A percentile compares a stretch with the other conserved stretches of the same genome.
Conservation (phyloP, 2,329 filamentous ascomycete species). For the Fusarium citri region DNA sequence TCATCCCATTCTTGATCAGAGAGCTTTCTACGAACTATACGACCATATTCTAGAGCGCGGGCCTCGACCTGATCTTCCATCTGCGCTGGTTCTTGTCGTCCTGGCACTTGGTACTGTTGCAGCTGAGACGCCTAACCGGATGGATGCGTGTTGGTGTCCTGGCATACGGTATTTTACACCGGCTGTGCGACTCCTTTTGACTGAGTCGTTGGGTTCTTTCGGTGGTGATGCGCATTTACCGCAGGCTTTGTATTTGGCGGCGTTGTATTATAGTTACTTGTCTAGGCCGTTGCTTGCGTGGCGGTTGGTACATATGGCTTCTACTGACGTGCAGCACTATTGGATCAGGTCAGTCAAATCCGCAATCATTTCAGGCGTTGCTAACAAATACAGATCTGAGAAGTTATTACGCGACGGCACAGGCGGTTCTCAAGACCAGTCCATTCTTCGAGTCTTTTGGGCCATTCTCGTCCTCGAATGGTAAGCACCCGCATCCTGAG, state of each 20-base stretch:
- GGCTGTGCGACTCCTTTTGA: slow-evolving; percentile 19
- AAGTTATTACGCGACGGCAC: slow-evolving; percentile 25
- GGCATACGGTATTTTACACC: slow-evolving; percentile 29
- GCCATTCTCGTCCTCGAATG: slow-evolving; percentile 37
- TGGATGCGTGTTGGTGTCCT: slow-evolving; percentile 26
- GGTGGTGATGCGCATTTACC: slow-evolving; percentile 33
- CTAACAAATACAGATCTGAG: slow-evolving; percentile 4
- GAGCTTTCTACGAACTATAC: slow-evolving; percentile 17
- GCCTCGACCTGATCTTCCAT: slow-evolving; percentile 15
- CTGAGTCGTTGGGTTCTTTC: slow-evolving; percentile 33
- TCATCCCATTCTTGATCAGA: slow-evolving; percentile 31
- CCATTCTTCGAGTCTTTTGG: slow-evolving; percentile 36
- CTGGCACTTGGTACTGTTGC: slow-evolving; percentile 29
- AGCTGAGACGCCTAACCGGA: slow-evolving; percentile 17
- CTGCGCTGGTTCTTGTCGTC: slow-evolving; percentile 22
- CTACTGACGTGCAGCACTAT: slow-evolving; percentile 38
- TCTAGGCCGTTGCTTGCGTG: slow-evolving; percentile 36
- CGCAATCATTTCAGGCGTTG: fast-evolving
- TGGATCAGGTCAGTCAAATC: slow-evolving; percentile 23
- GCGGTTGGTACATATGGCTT: slow-evolving; percentile 38
- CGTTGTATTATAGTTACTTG: slow-evolving; percentile 39
- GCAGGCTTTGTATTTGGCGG: slow-evolving; percentile 33
- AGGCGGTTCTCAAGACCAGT: slow-evolving; percentile 31
- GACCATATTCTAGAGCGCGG: slow-evolving; percentile 12
- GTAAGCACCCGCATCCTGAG: fast-evolving